A percentile compares a stretch with the other conserved stretches of the same genome.
Conservation (phyloP, 495 filamentous ascomycete species). For the Neurospora africana region DNA sequence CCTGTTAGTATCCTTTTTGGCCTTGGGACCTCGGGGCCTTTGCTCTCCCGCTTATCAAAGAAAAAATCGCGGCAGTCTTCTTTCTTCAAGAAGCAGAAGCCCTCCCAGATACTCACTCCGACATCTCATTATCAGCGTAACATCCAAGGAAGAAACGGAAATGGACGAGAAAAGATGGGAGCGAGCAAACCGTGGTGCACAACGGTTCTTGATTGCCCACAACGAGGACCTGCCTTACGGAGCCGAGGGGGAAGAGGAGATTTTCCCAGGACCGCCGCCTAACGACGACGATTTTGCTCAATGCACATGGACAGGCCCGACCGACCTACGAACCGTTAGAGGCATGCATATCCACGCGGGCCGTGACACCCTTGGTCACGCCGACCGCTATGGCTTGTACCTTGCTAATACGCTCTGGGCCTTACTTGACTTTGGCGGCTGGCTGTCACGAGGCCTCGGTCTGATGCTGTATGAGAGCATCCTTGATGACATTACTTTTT, state of each 20-base stretch:
- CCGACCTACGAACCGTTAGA: background rate
- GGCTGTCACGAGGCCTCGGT: background rate
- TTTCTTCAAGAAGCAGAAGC: background rate
- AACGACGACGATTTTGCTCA: background rate
- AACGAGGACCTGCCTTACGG: background rate
- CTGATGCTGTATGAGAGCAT: background rate
- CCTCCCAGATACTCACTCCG: background rate
- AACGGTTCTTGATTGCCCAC: background rate
- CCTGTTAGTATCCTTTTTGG: background rate
- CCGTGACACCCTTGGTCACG: background rate
- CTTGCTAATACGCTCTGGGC: background rate
- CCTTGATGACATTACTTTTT: background rate
- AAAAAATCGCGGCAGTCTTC: background rate
- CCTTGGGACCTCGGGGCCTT: background rate
- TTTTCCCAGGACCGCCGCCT: background rate
- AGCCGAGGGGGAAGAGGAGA: background rate
- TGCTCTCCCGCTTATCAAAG: background rate
- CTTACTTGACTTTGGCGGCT: background rate
- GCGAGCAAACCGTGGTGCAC: background rate
- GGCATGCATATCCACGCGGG: background rate
- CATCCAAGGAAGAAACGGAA: background rate
- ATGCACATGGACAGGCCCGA: background rate
- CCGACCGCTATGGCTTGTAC: background rate
- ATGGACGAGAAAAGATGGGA: background rate
- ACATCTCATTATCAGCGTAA: background rate